Percentiles rank a stretch among this genome's conserved stretches.
phyloP scores from a whole-genome alignment of 2,329 filamentous ascomycete species.

The Hypoxylon sp. region DNA sequence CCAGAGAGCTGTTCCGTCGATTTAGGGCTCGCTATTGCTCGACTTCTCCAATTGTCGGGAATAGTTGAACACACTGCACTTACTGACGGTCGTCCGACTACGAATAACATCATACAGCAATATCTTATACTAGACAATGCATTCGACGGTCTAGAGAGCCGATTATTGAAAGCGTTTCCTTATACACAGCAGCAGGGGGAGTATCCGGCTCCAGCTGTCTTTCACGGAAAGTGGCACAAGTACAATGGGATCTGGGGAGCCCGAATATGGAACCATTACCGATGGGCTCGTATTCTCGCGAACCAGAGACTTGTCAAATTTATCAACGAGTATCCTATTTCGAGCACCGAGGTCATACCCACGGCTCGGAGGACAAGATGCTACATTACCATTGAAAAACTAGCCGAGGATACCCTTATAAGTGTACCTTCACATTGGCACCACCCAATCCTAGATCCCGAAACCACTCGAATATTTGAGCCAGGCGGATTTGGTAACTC shows the following conservation, averaged over 20 bases:
- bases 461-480: constrained; percentile 56
- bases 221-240: constrained; percentile 67
- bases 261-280: constrained; percentile 71
- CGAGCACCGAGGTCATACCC: constrained; percentile 55
- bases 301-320: constrained; percentile 65
- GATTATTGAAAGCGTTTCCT: constrained; percentile 56
- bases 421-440: constrained; percentile 67
- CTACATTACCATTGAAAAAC: constrained; percentile 55
- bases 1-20: constrained; percentile 59
- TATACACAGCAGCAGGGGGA: constrained; percentile 55
- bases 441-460: constrained; percentile 62
- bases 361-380: constrained; percentile 52
- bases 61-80: constrained; percentile 55
- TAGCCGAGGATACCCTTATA: constrained; percentile 62
- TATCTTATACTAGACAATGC: constrained; percentile 59
- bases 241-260: constrained; percentile 69
- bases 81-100: constrained; percentile 57
- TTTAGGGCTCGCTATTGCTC: constrained; percentile 59
- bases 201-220: constrained; percentile 61
- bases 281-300: constrained; percentile 69
- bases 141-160: constrained; percentile 59
- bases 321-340: constrained; percentile 57
- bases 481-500: constrained; percentile 59
- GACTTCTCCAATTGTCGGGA: constrained; percentile 59
- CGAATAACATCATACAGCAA: constrained; percentile 57